Conservation (phyloP, 2,329 filamentous ascomycete species). For the Aspergillus terreus region DNA sequence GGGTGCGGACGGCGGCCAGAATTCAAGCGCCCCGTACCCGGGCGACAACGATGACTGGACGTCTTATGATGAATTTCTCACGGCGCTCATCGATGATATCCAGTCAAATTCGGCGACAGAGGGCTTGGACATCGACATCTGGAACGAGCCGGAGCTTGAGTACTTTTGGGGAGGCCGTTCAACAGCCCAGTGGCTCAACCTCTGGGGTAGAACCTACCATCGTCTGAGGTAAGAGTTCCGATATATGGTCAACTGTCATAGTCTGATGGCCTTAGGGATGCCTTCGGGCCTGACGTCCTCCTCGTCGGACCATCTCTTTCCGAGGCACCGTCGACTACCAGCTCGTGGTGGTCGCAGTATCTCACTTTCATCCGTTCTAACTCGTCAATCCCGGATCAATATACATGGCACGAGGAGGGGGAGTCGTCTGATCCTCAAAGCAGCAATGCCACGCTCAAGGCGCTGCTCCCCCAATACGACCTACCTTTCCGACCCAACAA, state of each 20-base stretch:
- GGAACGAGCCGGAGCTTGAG: not conserved
- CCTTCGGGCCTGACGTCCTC: not conserved
- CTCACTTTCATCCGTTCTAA: not conserved
- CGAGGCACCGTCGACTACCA: not conserved
- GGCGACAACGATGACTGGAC: conserved; percentile 6
- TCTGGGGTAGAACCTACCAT: not conserved
- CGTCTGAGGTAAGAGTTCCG: not conserved
- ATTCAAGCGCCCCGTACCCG: conserved; percentile 1
- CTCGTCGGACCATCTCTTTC: not conserved
- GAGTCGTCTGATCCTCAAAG: not conserved
- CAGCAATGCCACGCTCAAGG: not conserved
- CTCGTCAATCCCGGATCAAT: not conserved
- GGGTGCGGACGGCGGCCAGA: conserved; percentile 5
- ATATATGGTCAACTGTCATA: not conserved
- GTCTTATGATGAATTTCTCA: not conserved
- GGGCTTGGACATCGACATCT: not conserved
- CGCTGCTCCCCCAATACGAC: not conserved
- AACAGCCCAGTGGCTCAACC: not conserved
- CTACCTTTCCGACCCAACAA: not conserved
- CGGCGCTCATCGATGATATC: not conserved
- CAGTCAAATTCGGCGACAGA: not conserved
- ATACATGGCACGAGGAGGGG: not conserved
- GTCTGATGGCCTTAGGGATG: not conserved
- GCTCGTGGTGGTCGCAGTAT: too few species aligned
- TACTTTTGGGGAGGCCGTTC: not conserved